Base-by-base conservation (phyloP, 768 basidiomycete species). In the Suillus variegatus region DNA sequence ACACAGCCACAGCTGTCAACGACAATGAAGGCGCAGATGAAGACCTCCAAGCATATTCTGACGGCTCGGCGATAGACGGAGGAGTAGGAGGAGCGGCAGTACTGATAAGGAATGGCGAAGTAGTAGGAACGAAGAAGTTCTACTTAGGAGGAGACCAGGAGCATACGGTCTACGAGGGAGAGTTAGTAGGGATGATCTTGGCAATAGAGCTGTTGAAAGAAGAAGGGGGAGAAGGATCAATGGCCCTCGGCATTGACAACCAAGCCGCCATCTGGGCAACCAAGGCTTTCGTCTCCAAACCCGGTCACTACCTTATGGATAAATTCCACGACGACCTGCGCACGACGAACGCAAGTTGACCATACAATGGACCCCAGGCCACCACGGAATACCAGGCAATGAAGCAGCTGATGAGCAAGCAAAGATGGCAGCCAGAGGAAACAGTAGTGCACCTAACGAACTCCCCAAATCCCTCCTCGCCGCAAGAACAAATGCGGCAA, bases 81-180 rank as follows among this genome's bases (percentile, higher is more conserved):
- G 18, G 18, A 8, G 43, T 43, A 43, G 43, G 7, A 20, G 43
- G 43, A 18, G 43, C 0, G 0, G 43, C 18, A 43, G 43, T 43
- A 7, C 2, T 43, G 43, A 18, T 43, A 7, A 18, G 43, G 43
- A 43, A 43, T 18, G 43, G 6, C 7, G 7, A 43, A 8, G 18
- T 9, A 60, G 44, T 13, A 44, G 18, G 41, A 55, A 10, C 43
- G 73, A 16, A 56, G 63, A n/a, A 7, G 18, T 65, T 65, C 22
- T 54, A 73, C 22, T 66, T 80, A 6, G 74, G 76, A 8, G 38
- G 44, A 0, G 63, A 63, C 1, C 58, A 43, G 5, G 58, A 73
- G 13, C 75, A 78, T 66, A 75, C 70, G 1, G 74, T 76, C 0
- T 76, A 73, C 44, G 74, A 77, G 62, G 77, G 70, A 1, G 76